These are phyloP conservation scores for Chloropicon primus DNA, from an alignment of 139 green algal genomes.

Conservation along the genomic window DNA sequence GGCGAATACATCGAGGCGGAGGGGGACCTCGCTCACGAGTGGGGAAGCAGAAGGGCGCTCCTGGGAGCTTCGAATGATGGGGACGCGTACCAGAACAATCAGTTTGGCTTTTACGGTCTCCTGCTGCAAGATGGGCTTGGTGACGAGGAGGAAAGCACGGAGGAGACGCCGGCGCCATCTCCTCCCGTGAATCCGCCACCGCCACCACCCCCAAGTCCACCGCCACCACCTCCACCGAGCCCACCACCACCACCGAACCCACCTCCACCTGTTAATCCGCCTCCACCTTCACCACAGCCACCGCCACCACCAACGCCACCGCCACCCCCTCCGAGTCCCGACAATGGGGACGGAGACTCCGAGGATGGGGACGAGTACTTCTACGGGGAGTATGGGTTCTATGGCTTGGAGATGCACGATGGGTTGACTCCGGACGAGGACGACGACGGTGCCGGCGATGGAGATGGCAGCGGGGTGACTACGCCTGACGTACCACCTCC, in stretches of 20 bases:
- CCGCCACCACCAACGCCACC: neutral
- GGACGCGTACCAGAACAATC: neutral
- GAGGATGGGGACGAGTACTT: neutral
- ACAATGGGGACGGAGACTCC: too few species aligned
- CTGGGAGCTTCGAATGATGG: neutral
- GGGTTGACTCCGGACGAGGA: neutral
- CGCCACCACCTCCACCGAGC: neutral
- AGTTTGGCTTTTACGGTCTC: neutral
- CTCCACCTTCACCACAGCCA: neutral
- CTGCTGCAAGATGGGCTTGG: neutral
- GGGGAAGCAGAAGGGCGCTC: neutral
- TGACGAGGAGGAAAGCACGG: neutral
- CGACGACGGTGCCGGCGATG: neutral
- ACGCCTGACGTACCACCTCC: neutral
- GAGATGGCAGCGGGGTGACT: neutral
- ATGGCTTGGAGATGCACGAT: neutral
- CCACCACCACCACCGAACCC: neutral
- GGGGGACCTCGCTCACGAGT: neutral
- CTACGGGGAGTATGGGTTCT: neutral
- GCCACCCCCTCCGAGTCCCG: neutral
- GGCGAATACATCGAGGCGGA: too few species aligned
- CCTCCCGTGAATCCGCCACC: neutral
- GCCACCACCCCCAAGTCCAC: neutral
- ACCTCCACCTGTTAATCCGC: too few species aligned
- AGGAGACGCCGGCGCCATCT: neutral